These are phyloP conservation scores for Melocanna baccifera DNA, from an alignment of 176 grass and related monocot genomes.

Conservation along the genomic window DNA sequence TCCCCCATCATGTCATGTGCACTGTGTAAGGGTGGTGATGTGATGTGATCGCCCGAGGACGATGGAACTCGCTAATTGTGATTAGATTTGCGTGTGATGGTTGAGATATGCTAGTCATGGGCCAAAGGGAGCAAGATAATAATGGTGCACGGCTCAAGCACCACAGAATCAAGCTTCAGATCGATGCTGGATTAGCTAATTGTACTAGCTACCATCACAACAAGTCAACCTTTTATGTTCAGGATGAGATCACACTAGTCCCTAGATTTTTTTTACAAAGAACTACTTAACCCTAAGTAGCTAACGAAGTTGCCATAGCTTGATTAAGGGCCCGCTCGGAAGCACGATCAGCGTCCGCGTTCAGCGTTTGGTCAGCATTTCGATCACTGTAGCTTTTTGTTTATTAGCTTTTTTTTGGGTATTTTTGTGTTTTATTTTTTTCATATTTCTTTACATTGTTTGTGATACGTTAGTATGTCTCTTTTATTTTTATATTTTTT, in stretches of 20 bases:
- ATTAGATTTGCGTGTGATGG: constrained; percentile 17
- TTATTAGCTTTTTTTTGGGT: no score
- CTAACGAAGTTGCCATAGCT: not conserved
- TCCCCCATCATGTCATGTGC: not conserved
- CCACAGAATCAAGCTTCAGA: constrained; percentile 25
- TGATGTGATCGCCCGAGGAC: constrained; percentile 26
- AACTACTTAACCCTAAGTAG: constrained; percentile 16
- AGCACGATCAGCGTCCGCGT: no score
- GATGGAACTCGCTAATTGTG: not conserved
- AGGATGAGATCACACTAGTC: constrained; percentile 17
- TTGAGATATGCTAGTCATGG: constrained; percentile 37
- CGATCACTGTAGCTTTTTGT: no score
- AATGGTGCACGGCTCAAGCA: not conserved
- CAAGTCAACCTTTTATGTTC: constrained; percentile 50
- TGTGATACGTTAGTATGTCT: no score
- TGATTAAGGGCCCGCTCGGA: no score
- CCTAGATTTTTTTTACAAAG: not conserved
- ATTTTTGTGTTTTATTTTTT: no score
- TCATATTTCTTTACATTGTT: no score
- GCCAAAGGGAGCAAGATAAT: not conserved
- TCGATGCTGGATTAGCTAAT: constrained; percentile 17
- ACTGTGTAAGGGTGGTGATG: not conserved
- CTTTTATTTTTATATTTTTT: no score
- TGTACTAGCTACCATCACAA: not conserved
- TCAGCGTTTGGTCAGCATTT: no score